Evolutionary conservation across 176 grass and related monocot genomes (phyloP), one percentile per base, ranked within the genome.

Genomic region (Phoenix dactylifera): DNA sequence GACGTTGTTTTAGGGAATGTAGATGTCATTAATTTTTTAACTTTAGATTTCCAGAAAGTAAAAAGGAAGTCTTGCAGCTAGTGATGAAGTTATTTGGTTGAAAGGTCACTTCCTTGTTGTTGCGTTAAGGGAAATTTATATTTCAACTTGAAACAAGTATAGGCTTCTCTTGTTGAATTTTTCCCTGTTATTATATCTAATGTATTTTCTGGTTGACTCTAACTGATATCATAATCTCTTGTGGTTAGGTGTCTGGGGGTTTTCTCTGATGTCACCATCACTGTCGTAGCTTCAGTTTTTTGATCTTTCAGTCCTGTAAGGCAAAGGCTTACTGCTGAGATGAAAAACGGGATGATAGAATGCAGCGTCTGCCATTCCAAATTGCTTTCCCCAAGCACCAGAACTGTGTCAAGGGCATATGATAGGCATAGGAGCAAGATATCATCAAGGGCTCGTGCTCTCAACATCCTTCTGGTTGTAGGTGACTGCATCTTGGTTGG

Each of bases 401-500:
- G 51, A 55, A 32, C 51, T 22, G 50, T 67, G 20, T 67, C 65
- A 22, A 67, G 65, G 26, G 65, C 65, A 55, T 67, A 67, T 16
- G 65, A 67, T 55, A 67, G 52, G 24, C 65, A 67, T 55, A 67
- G 65, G 17, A 67, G 51, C 52, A 51, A 44, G 4, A 26, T 67
- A 22, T 55, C 65, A 54, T 54, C 65, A 14, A 67, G 54, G 20
- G 15, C 28, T 32, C n/a, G 65, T 32, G 65, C 52, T 22, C 65
- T 67, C 7, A 67, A 67, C 4, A 12, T 67, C 25, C 26, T 55
- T 19, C 50, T 67, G 18, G 65, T 67, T 55, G 26, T 67, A 17
- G 65, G 65, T 19, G 65, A 67, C 54, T 67, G 65, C 9, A 55
- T 67, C 51, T 67, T 67, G 10, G 65, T 67, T 15, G 65, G 65